Conservation (phyloP, 345 rosid genomes). For the Microcos paniculata region DNA sequence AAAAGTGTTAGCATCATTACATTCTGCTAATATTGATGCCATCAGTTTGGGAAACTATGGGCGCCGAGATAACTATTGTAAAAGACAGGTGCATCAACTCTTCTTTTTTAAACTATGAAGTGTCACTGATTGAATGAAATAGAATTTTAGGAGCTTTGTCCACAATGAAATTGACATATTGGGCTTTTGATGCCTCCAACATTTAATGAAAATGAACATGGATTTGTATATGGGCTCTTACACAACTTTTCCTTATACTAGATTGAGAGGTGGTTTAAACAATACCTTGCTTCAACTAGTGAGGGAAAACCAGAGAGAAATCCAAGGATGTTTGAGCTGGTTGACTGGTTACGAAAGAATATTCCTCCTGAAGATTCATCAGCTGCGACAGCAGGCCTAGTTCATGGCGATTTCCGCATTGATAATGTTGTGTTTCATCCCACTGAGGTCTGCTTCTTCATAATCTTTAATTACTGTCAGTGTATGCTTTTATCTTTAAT, state of each 20-base stretch:
- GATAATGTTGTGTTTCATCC: constrained; percentile 95
- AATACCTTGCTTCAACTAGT: constrained; percentile 79
- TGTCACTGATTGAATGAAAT: not conserved
- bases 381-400: constrained; percentile 70
- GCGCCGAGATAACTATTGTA: constrained; percentile 72
- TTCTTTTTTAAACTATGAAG: not conserved
- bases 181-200: not conserved
- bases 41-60: constrained; percentile 83
- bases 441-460: constrained; percentile 50
- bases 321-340: constrained; percentile 76
- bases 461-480: constrained; percentile 1
- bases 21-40: constrained; percentile 71
- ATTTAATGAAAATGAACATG: not conserved
- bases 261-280: constrained; percentile 96
- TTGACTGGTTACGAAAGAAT: constrained; percentile 63
- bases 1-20: constrained; percentile 73
- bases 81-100: constrained; percentile 61
- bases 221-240: not conserved
- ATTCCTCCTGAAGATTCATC: constrained; percentile 80
- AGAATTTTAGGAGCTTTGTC: not conserved
- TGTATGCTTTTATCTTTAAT: not conserved
- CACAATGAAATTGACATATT: not conserved
- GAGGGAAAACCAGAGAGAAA: constrained; percentile 72
- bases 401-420: constrained; percentile 94
- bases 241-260: constrained; percentile 22